Evolutionary conservation across 2,329 filamentous ascomycete genomes (phyloP).

Genomic region (Talaromyces amestolkiae): DNA sequence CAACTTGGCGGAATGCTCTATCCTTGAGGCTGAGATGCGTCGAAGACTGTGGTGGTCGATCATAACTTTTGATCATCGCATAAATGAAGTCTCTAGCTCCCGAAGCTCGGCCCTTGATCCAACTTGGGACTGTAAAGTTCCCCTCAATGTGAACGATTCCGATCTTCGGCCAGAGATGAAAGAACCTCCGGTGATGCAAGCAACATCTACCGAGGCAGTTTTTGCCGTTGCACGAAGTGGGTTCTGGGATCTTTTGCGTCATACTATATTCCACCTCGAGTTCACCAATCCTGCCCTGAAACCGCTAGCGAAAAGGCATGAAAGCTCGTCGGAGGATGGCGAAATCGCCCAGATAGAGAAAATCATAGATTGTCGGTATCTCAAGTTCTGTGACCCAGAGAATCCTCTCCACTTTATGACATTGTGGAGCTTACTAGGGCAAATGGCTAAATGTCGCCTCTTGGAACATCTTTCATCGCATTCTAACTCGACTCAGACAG

Average conservation of each 20-base stretch:
- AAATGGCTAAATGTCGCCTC: constrained; percentile 52
- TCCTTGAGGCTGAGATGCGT: constrained; percentile 67
- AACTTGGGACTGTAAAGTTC: constrained; percentile 45
- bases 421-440: constrained; percentile 44
- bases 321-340: constrained; percentile 22
- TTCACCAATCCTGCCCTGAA: constrained; percentile 45
- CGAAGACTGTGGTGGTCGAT: constrained; percentile 72
- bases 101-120: constrained; percentile 38
- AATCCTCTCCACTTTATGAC: constrained; percentile 50
- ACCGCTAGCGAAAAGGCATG: constrained; percentile 23
- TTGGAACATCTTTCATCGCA: constrained; percentile 48
- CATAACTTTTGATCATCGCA: constrained; percentile 65
- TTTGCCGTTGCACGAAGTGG: constrained; percentile 47
- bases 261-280: constrained; percentile 45
- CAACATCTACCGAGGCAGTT: constrained; percentile 40
- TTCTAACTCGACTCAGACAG: constrained; percentile 20
- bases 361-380: constrained; percentile 48
- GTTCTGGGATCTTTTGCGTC: constrained; percentile 41
- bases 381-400: constrained; percentile 41
- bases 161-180: constrained; percentile 19
- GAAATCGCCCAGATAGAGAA: constrained; percentile 39
- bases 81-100: constrained; percentile 63
- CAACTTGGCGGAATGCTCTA: constrained; percentile 41
- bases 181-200: constrained; percentile 12
- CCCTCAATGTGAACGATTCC: constrained; percentile 34